Evolutionary conservation across 2,329 filamentous ascomycete species (phyloP).

Genomic region (Camillea tinctor): DNA sequence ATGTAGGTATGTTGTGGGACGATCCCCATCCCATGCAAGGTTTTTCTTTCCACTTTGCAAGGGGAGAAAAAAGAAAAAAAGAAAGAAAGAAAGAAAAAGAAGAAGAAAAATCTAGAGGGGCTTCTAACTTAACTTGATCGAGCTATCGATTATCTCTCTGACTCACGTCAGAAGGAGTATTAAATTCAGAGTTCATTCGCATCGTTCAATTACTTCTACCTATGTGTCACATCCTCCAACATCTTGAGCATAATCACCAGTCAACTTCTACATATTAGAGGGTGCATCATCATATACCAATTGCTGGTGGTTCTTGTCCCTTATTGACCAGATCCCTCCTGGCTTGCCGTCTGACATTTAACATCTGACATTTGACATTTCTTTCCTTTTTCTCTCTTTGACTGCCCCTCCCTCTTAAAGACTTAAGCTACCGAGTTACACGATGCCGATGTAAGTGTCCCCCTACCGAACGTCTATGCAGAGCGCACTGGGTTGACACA

Average conservation of each 20-base stretch:
- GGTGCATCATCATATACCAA: no score
- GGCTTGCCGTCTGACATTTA: not conserved
- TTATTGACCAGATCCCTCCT: not conserved
- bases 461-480: not conserved
- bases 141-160: not conserved
- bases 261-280: not conserved
- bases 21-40: not conserved
- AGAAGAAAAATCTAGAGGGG: not conserved
- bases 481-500: not conserved
- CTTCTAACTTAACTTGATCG: not conserved
- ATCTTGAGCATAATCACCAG: not conserved
- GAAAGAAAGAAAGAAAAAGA: not conserved
- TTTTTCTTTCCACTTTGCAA: not conserved
- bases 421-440: not conserved
- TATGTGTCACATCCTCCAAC: not conserved
- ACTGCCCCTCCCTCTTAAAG: not conserved
- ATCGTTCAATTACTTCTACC: not conserved
- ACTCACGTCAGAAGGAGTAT: not conserved
- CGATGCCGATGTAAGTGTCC: constrained; percentile 5
- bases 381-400: not conserved
- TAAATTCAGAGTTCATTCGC: not conserved
- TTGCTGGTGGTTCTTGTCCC: no score
- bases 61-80: not conserved
- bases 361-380: no score
- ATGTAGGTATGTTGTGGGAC: not conserved